Base-by-base conservation (phyloP, 805 yeast species). In the Candida lessepsii region DNA sequence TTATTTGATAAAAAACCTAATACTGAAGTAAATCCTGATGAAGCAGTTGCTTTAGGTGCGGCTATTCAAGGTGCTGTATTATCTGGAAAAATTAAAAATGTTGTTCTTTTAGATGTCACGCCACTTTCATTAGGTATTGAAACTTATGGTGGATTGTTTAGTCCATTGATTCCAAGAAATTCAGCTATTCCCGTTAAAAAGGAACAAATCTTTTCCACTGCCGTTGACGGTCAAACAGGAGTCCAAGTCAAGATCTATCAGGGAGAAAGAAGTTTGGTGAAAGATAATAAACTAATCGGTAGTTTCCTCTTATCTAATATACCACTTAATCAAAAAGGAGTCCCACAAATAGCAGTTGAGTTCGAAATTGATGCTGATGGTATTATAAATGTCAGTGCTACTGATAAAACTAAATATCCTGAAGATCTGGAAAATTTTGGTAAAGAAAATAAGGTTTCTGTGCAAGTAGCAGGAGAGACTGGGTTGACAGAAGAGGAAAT, bases 21-120 rank as follows among this genome's bases (percentile, higher is more conserved):
- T 39, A 79, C 83, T 30, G 75, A 78, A 14, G 86, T 86, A 9
- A 86, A 86, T 57, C 95, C 95, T n/a, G 95, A 86, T 60, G 95
- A 86, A 63, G 90, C 93, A n/a, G 95, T 86, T 36, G 93, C 95
- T 32, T 65, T 86, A 49, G 95, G 95, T 56, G 95, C 95, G 23
- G 93, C 95, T 34, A 83, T 86, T 53, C 95, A 86, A 66, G 95
- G 91, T 54, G 95, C 90, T 51, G 83, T 86, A 28, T 66, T 86
- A 41, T 82, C 90, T 15, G 95, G 95, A 49, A 88, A 85, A 52
- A 82, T 86, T 40, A 81, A 78, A 62, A 84, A 85, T 56, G 91
- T 86, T 30, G 73, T 86, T 39, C 63, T 86, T 40, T 70, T 86
- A 50, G 95, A 86, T 63, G 93, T 86, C 16, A 83, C 93, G 19